Evolutionary conservation across 352 stramenopile genomes (phyloP).

Genomic region (Halophytophthora batemanensis): DNA sequence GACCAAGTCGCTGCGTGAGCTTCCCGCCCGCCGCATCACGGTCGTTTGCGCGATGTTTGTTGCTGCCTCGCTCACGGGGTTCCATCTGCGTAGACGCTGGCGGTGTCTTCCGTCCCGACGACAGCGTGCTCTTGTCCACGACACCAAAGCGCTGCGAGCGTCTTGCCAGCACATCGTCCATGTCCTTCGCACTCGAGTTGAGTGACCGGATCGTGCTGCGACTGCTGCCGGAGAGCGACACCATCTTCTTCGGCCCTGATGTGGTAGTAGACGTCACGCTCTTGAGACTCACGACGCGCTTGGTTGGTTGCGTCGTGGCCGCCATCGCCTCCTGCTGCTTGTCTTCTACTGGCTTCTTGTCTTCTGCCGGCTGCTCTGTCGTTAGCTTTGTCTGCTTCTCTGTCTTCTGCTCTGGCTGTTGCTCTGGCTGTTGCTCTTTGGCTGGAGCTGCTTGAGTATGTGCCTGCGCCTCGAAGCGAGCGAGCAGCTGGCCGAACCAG

Average conservation of each 20-base stretch:
- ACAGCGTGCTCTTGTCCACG: slow-evolving; percentile 34
- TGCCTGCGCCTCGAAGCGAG: slow-evolving; percentile 39
- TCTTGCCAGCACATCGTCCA: slow-evolving; percentile 56
- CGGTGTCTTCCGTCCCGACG: slow-evolving; percentile 29
- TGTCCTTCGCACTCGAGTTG: slow-evolving; percentile 35
- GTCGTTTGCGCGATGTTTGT: slow-evolving; percentile 24
- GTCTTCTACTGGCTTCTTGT: slow-evolving; percentile 10
- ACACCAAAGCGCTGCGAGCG: slow-evolving; percentile 77
- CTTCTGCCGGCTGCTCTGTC: slow-evolving; percentile 8
- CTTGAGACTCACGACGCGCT: slow-evolving; percentile 70
- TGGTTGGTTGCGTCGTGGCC: slow-evolving; percentile 20
- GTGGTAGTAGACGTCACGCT: slow-evolving; percentile 26
- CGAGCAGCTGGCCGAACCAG: slow-evolving; percentile 63
- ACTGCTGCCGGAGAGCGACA: slow-evolving; percentile 34
- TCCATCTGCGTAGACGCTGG: slow-evolving; percentile 6
- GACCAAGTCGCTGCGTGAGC: slow-evolving; percentile 52
- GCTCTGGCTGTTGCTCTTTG: slow-evolving; percentile 1
- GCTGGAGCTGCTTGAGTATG: not conserved
- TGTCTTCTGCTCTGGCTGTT: slow-evolving; percentile 4
- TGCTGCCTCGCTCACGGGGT: slow-evolving; percentile 11
- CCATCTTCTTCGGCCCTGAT: slow-evolving; percentile 43
- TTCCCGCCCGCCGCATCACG: slow-evolving; percentile 23
- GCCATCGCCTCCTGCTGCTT: not conserved
- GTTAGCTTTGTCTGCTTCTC: slow-evolving; percentile 4
- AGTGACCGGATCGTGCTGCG: slow-evolving; percentile 55